Evolutionary conservation across 2,329 filamentous ascomycete species (phyloP), one percentile per base, ranked within the genome.

Genomic region (Coniella vitis): DNA sequence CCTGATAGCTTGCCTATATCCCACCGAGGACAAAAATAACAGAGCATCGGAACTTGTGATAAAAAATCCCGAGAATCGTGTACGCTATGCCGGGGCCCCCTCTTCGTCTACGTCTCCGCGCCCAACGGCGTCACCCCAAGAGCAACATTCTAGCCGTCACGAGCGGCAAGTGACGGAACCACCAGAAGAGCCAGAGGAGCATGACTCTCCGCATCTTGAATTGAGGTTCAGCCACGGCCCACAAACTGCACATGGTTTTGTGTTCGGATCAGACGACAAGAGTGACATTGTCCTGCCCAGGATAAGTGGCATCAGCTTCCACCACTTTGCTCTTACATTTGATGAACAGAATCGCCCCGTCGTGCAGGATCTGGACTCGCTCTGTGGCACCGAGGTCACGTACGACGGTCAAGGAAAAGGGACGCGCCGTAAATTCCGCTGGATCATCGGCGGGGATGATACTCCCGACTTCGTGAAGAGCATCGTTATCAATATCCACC

Each of bases 331-430:
- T n/a, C 29, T 50, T 16, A 39, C 41, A 3, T 50, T 50, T 25
- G 41, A 50, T 42, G 41, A 45, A n/a, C 3, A 13, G 31, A 25
- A 40, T 13, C 41, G 35, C 38, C 8, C 37, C 37, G 16, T 38
- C 32, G 49, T 60, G 16, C 54, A 53, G 37, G 59, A 61, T 50
- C 45, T 53, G 44, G 37, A 19, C 32, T 62, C 59, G 41, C 4
- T 29, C 3, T 5, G 3, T 7, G 60, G 59, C 29, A 60, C 57
- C n/a, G 32, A 57, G 41, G 60, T 61, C 38, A 60, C 55, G 4
- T 61, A 61, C 38, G 41, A 54, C 35, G 19, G 36, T 1, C 17
- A 53, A 36, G 58, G 55, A 7, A 1, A 49, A 4, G 57, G 57
- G 17, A 25, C 2, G 4, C 57, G 58, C 20, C 50, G 54, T 8